Base-by-base conservation (phyloP, 1,284 basidiomycete species). In the Lignosus rhinocerotis region DNA sequence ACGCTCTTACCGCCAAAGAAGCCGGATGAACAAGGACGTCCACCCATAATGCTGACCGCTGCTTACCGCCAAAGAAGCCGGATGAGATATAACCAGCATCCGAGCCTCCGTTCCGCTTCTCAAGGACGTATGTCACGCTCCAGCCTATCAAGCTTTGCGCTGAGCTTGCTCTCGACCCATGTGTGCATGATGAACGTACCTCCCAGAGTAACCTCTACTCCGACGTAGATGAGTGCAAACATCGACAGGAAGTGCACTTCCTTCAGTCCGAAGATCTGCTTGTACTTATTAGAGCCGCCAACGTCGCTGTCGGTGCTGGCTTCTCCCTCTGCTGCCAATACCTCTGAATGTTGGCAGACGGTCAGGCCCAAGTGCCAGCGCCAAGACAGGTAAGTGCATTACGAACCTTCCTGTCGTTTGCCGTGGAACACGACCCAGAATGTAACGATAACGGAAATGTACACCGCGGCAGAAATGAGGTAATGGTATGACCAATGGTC, bases 201-300 rank as follows among this genome's bases (percentile, higher is more conserved):
- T 62, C 85, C 86, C 49, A 86, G 78, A 0, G 85, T 86, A 1
- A 87, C 86, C 65, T 88, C 86, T 0, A 84, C 78, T 5, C 87
- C 87, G 43, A 88, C 84, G 12, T 58, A 88, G 10, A 88, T 79
- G 11, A 87, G 72, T 19, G 82, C 77, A 68, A 85, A 90, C 55
- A 85, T 73, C 0, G 86, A 83, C 12, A 88, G 71, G 17, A 81
- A 68, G 62, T 87, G 84, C 2, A 88, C 82, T 6, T 77, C 74
- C 50, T 75, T 78, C 30, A 78, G 72, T 7, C 74, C 67, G 53
- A 88, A 61, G 32, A 88, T 85, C 61, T 85, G 80, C 19, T 74
- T 74, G 72, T 85, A 83, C 31, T 78, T 77, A 61, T 74, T 81
- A 9, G 76, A 71, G 45, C 75, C 70, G 34, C 67, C 72, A 25